Base-by-base conservation (phyloP, 352 stramenopile species). In the Phytophthora palmivora region DNA sequence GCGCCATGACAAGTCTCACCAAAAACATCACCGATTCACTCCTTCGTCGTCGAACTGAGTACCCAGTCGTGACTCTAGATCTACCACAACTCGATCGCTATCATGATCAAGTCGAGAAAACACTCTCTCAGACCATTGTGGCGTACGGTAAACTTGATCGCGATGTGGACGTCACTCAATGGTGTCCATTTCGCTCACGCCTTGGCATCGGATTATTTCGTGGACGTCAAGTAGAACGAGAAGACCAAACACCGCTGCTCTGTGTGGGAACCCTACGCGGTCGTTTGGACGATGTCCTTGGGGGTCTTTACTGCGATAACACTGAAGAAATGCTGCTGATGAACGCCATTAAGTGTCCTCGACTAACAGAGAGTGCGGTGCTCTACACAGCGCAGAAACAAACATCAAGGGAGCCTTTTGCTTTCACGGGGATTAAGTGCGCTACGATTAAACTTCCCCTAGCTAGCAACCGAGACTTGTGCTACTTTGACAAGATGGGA, bases 271-370 rank as follows among this genome's bases (percentile, higher is more conserved):
- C 67, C 9, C 49, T 78, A 33, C 43, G 48, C 15, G 65, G 50
- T 9, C 54, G 58, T 7, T 69, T 82, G n/a, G 69, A 82, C 34
- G 72, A 76, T 22, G 62, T 78, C 15, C 58, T 82, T 33, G 70
- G 70, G 32, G 72, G 61, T 0, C 10, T 78, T 4, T 70, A 78
- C 46, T 45, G 52, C 34, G 57, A 67, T 18, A 63, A 59, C 19
- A 76, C 63, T 10, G 43, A 70, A 2, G 64, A 70, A 6, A 62
- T 81, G 58, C 60, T 71, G 22, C 55, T 76, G 16, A 62, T 56
- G 32, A 58, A 65, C 24, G 48, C 69, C 2, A 41, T 81, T 41
- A 68, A 60, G n/a, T 72, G 61, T 36, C 53, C 68, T 11, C 53
- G 64, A 22, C 39, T 73, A 6, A 38, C 52, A 19, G 59, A 67